Percentiles rank a stretch among this genome's conserved stretches.
phyloP scores from a whole-genome alignment of 2,329 filamentous ascomycete species.

The Chalaropsis thielavioides region DNA sequence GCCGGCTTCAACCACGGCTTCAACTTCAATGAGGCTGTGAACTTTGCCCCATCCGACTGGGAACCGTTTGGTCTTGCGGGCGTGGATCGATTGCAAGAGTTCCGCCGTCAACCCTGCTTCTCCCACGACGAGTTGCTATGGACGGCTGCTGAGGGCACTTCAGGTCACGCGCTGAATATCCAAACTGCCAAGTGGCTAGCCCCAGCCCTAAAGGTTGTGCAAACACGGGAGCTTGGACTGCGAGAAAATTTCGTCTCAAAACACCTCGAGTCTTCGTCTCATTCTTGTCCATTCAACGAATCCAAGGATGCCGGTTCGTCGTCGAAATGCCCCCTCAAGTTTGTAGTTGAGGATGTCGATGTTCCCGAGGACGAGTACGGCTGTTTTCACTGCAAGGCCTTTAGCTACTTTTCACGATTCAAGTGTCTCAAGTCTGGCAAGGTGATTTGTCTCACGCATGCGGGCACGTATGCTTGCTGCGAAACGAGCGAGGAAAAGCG shows the following conservation, averaged over 20 bases:
- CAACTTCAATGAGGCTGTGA: slow-evolving; percentile 98
- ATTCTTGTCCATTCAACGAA: slow-evolving; percentile 37
- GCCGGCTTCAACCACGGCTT: slow-evolving; percentile 98
- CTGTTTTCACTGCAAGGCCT: slow-evolving; percentile 83
- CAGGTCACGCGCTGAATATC: slow-evolving; percentile 51
- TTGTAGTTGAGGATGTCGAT: slow-evolving; percentile 55
- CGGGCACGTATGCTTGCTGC: slow-evolving; percentile 69
- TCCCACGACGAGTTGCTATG: slow-evolving; percentile 90
- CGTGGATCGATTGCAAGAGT: slow-evolving; percentile 72
- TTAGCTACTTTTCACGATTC: slow-evolving; percentile 81
- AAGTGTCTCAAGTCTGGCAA: slow-evolving; percentile 71
- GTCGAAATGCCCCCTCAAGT: slow-evolving; percentile 42
- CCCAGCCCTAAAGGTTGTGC: slow-evolving; percentile 68
- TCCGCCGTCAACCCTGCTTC: slow-evolving; percentile 86
- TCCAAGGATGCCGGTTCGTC: slow-evolving; percentile 17
- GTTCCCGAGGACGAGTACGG: slow-evolving; percentile 85
- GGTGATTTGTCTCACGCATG: slow-evolving; percentile 68
- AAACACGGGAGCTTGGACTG: slow-evolving; percentile 54
- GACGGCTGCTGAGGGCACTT: slow-evolving; percentile 70
- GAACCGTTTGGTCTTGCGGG: slow-evolving; percentile 80
- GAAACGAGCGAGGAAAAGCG: slow-evolving; percentile 50
- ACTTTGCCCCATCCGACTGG: slow-evolving; percentile 92
- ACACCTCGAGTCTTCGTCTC: slow-evolving; percentile 41
- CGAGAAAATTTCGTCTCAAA: slow-evolving; percentile 54
- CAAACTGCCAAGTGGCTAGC: slow-evolving; percentile 91